Base-by-base conservation (phyloP, 345 rosid genomes). In the Kandelia obovata region DNA sequence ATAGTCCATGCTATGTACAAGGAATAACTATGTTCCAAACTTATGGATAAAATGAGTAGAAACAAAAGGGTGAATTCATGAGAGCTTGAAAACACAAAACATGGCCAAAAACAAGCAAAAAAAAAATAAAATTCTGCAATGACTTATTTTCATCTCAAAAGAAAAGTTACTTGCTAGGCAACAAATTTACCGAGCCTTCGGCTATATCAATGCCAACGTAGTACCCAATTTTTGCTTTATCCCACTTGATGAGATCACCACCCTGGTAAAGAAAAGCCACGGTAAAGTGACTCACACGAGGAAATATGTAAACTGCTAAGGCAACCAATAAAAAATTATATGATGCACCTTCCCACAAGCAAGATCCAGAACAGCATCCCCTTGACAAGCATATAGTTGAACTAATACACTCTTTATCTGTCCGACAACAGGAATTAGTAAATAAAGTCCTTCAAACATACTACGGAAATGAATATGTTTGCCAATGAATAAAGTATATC, bases 231-330 rank as follows among this genome's bases (percentile, higher is more conserved):
- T 71, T 89, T 0, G 98, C 99, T 81, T 95, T 95, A 77, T 92
- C 99, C 98, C 99, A 95, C 78, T 92, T 92, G 73, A 95, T 92
- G 72, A 95, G 94, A 83, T 95, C 99, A 69, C 99, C 98, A 62
- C 99, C 99, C 98, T 92, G 63, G 70, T 17, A 55, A 49, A 39
- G 28, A 61, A 55, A 65, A 39, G 52, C 53, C 69, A 66, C 30
- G 58, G 17, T 17, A 27, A 55, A 9, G 1, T 28, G 26, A 67
- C 23, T 35, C 51, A 34, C 39, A 70, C 25, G 32, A 1, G 63
- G n/a, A 62, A 39, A 21, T 21, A 58, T 21, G 31, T 25, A 35
- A 7, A 20, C 19, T 60, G 16, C 25, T 20, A 53, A 15, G 16
- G 49, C 34, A 64, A 64, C 27, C 23, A 53, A 58, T 34, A 32